Base-by-base conservation (phyloP, 2,329 filamentous ascomycete genomes). In the Alternaria conjuncta region DNA sequence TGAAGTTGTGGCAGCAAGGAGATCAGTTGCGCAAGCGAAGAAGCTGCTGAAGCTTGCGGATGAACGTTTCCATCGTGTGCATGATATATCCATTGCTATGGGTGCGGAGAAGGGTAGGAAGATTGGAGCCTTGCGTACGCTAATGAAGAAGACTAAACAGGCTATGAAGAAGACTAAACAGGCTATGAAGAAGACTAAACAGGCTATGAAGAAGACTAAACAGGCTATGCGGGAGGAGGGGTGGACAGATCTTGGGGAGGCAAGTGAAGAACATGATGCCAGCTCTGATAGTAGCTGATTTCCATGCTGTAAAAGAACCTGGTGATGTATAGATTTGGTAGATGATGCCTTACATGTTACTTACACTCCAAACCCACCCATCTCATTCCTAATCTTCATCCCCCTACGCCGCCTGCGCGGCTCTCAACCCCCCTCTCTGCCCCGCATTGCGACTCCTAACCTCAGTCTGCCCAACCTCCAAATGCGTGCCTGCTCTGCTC, bases 401-500 rank as follows among this genome's bases (percentile, higher is more conserved):
- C 32, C 6, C 4, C 13, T 58, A 63, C 7, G 60, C 60, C 10
- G 55, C 60, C n/a, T 59, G 60, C 15, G 56, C 60, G 60, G 60
- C 50, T 15, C 32, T 45, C 26, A 41, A 6, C 1, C 57, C 45
- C 11, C 61, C 67, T 36, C 68, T 63, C 44, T 67, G 55, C 2
- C 67, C 67, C 41, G 61, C 67, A 11, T 63, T 71, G 12, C 74
- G 64, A 47, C 60, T 77, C 60, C 71, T 66, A 1, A 78, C 63
- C 64, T 78, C 75, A 43, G 65, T 67, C 46, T 71, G 65, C 60
- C 69, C 65, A 1, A 78, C 71, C 57, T 77, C 72, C 36, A 79
- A 54, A 67, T 76, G 73, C 18, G 64, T 68, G 15, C 66, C 67
- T 6, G 43, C 61, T n/a, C 51, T 65, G n/a, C 46, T 70, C 67